Conservation (phyloP, 2,329 filamentous ascomycete genomes). For the Fusarium pseudocircinatum region DNA sequence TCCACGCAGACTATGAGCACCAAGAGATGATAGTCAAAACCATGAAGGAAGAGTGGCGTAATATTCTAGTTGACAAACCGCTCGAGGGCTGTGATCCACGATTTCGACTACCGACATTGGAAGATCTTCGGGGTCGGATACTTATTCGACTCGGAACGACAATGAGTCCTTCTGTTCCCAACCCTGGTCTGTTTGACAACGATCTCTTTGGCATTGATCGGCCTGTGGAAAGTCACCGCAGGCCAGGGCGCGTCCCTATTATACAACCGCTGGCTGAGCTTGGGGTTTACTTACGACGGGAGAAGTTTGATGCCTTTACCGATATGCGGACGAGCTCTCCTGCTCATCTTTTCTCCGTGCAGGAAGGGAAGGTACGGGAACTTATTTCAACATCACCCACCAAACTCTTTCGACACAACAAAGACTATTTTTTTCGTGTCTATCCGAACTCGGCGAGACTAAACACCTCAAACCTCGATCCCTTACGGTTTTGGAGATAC, state of each 20-base stretch:
- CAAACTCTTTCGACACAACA: accelerated
- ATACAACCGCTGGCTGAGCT: neutral
- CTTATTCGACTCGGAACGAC: accelerated
- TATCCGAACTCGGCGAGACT: accelerated
- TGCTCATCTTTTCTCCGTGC: neutral
- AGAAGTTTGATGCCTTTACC: accelerated
- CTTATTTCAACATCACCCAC: accelerated
- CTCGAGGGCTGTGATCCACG: accelerated
- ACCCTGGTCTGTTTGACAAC: accelerated
- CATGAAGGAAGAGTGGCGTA: neutral
- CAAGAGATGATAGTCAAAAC: accelerated
- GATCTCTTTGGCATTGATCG: no score
- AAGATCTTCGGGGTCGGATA: neutral
- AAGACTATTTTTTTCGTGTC: accelerated
- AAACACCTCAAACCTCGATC: accelerated
- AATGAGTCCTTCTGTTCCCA: accelerated
- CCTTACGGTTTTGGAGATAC: accelerated
- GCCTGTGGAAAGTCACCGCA: accelerated
- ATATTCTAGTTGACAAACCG: accelerated
- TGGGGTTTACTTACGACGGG: neutral
- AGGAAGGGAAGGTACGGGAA: accelerated
- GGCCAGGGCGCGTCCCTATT: accelerated
- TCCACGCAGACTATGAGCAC: accelerated
- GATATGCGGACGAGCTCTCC: accelerated
- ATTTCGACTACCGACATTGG: neutral